Base-by-base conservation (phyloP, 1,284 basidiomycete species). In the Ustilago hordei region DNA sequence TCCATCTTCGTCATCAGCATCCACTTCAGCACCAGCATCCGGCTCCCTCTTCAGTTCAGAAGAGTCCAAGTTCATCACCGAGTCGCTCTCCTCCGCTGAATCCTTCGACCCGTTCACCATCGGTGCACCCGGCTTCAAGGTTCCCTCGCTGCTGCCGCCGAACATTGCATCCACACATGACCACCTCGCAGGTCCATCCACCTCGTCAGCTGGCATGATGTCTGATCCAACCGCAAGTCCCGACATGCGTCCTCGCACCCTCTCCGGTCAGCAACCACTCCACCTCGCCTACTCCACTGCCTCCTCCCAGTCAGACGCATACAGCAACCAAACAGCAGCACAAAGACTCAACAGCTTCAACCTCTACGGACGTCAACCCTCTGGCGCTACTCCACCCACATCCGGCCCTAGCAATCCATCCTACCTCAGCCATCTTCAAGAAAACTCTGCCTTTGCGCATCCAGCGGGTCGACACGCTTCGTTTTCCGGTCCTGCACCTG, bases 21-120 rank as follows among this genome's bases (percentile, higher is more conserved):
- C 55, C 8, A 47, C 68, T 0, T n/a, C 68, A 38, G 50, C 69
- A 35, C 47, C 63, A 5, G 60, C 47, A 11, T 69, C 68, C 8
- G 50, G 43, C 36, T 78, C 78, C 5, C 73, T 83, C 31, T 83
- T 83, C 76, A 77, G 69, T 59, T 58, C 65, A 1, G 80, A 81
- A 58, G 81, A 83, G 69, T 67, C 78, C 54, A 75, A 71, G 31
- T 83, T 83, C 67, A 78, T 83, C 62, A 73, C 64, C 23, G 81
- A 82, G 53, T 76, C 72, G n/a, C 68, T 83, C 23, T 64, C 68
- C 1, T 79, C 73, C 1, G 79, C 76, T 2, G 79, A 82, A 19
- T 70, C 66, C 12, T 83, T 83, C 43, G 81, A 83, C 52, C 81
- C 81, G 17, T 83, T 83, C 66, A 80, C 73, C 36, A 64, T 81